Evolutionary conservation across 345 rosid species (phyloP), one percentile per base, ranked within the genome.

Genomic region (Garcia nutans): DNA sequence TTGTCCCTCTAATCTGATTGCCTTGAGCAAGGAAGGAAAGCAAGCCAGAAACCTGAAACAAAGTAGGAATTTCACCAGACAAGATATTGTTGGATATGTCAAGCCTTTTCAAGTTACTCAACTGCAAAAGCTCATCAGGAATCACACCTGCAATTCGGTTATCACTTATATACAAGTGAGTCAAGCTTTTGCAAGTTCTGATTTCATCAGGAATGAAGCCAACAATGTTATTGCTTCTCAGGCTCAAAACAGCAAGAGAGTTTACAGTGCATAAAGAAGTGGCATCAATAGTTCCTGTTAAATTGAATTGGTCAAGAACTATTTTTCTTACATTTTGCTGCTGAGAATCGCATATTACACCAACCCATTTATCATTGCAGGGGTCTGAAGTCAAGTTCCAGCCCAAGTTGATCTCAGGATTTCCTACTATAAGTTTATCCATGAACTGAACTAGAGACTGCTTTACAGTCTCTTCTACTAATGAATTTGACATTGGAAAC

Each of bases 311-410:
- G 3, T 86, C 82, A 20, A 85, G 92, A 61, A 83, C 80, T 20
- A 88, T 78, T 65, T 63, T 87, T 56, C 73, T 79, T 23, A 90
- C 86, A 10, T 59, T 65, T 42, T 70, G 72, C 31, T 47, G 70
- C 22, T 24, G 22, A 9, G 19, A 33, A 58, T 81, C 77, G 28
- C 89, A 88, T 1, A 33, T 24, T 41, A 88, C 86, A 1, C 92
- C 90, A 49, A 6, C 45, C 92, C 90, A 88, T 42, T 71, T 73
- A 78, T 76, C 81, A 11, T 16, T 63, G 80, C 92, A 88, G 60
- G 92, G 94, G 77, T 83, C 90, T 26, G 88, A 86, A 75, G 76
- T 78, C 41, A 49, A 31, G 82, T 80, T 83, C 92, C 94, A 88
- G 19, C 88, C 94, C 86, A 82, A 87, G 15, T 50, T 77, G 19